phyloP scores from a whole-genome alignment of 164 flowering plant species.

The Macadamia tetraphylla region DNA sequence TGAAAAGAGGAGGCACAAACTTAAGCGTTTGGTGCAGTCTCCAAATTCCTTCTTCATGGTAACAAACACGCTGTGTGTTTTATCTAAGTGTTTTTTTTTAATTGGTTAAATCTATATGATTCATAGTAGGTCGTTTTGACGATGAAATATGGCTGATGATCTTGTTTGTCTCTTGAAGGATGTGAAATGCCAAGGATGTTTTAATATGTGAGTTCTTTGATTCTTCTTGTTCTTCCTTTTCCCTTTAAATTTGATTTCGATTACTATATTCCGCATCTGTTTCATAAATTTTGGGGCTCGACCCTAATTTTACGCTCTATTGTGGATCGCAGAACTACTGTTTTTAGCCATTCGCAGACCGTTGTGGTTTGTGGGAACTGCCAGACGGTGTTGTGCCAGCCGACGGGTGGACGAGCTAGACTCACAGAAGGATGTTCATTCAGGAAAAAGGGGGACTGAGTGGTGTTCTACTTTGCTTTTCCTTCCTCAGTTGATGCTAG shows the following conservation, averaged over 20 bases:
- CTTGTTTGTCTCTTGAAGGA: conserved; percentile 23
- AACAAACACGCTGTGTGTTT: background rate
- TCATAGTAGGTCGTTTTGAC: background rate
- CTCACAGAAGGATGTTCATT: conserved; percentile 56
- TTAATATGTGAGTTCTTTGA: conserved; percentile 40
- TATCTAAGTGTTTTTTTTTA: background rate
- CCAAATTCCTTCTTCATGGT: conserved; percentile 37
- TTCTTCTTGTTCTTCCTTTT: background rate
- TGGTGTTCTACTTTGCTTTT: background rate
- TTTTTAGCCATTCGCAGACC: too few species aligned
- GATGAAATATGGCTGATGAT: background rate
- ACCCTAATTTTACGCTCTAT: background rate
- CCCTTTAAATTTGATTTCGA: background rate
- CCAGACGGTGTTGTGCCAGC: conserved; percentile 19
- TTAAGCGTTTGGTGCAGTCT: conserved; percentile 50
- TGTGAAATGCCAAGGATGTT: conserved; percentile 58
- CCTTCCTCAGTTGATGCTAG: too few species aligned
- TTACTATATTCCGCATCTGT: background rate
- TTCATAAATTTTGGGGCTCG: background rate
- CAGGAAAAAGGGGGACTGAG: conserved; percentile 44
- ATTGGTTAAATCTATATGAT: background rate
- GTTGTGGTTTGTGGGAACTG: conserved; percentile 34
- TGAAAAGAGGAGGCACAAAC: conserved; percentile 68
- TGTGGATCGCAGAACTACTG: conserved; percentile 30
- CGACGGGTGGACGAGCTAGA: conserved; percentile 44